Conservation (phyloP, 768 basidiomycete species). For the Leccinum imitatum region DNA sequence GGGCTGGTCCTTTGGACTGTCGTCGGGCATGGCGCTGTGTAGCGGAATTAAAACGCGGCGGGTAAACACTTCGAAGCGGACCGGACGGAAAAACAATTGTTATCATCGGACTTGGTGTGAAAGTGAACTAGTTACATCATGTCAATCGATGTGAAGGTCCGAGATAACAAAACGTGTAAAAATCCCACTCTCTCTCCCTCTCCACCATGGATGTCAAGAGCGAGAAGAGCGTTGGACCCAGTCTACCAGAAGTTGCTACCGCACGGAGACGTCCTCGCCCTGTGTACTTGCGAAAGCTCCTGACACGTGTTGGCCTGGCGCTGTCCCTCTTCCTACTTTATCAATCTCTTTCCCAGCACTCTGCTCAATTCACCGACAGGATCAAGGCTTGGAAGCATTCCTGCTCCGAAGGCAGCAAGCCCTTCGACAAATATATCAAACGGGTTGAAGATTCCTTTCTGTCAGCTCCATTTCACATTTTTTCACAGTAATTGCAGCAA, state of each 20-base stretch:
- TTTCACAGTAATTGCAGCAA: background rate
- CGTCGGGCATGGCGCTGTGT: conserved; percentile 17
- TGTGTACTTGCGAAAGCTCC: conserved; percentile 3
- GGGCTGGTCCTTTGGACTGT: conserved; percentile 6
- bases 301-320: conserved; percentile 7
- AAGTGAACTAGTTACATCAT: no score
- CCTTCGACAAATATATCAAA: conserved; percentile 15
- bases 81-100: no score
- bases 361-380: background rate
- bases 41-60: background rate
- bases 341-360: background rate
- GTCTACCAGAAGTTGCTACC: conserved; percentile 14
- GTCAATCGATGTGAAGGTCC: no score
- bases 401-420: background rate
- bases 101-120: no score
- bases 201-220: conserved; percentile 19
- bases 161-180: background rate
- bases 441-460: conserved; percentile 35
- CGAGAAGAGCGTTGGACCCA: conserved; percentile 6
- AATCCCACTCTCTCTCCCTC: background rate
- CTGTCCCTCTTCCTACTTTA: conserved; percentile 16
- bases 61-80: no score
- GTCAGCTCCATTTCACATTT: conserved; percentile 25
- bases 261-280: background rate
- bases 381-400: conserved; percentile 13